Evolutionary conservation across 306 rosid genomes (phyloP), one percentile per base, ranked within the genome.

Genomic region (Inga oerstediana): DNA sequence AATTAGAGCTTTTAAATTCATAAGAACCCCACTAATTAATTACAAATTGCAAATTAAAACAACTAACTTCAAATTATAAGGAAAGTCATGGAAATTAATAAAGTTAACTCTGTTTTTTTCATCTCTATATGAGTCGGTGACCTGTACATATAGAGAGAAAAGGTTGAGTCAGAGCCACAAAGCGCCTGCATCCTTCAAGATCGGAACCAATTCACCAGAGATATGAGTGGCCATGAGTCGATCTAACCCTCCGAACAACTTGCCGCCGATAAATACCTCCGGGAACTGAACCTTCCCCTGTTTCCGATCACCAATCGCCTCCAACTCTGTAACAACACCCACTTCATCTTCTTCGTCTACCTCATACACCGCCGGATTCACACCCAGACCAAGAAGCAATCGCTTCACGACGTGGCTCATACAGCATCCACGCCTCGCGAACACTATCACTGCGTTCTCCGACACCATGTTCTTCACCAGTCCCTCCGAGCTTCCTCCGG

Each of bases 211-310:
- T 72, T 92, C 93, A 4, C 93, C 96, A 39, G 93, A 84, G 51
- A 92, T 92, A 90, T 92, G 96, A 65, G 93, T 78, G 10, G 93
- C 92, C 90, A 92, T 88, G 20, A 92, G 83, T 12, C 89, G 86
- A 80, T 91, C 95, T 86, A 88, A 74, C 5, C 95, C 93, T 39
- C 95, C 95, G 64, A 88, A 90, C 82, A 91, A 79, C 15, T 77
- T 81, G 0, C 95, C 93, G 3, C 93, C 95, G 1, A 91, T 87
- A 79, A 88, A 91, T 34, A 91, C 88, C 0, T 80, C 88, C 20
- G 95, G 95, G 37, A 90, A 84, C 72, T 91, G 91, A 7, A 91
- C 48, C 24, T 81, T 67, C 24, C 74, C 75, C 37, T 70, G 76
- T 34, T 59, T 72, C 20, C 39, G 84, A 27, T 41, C 81, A 67